Evolutionary conservation across 768 basidiomycete genomes (phyloP), one percentile per base, ranked within the genome.

Genomic region (Infundibulicybe gibba): DNA sequence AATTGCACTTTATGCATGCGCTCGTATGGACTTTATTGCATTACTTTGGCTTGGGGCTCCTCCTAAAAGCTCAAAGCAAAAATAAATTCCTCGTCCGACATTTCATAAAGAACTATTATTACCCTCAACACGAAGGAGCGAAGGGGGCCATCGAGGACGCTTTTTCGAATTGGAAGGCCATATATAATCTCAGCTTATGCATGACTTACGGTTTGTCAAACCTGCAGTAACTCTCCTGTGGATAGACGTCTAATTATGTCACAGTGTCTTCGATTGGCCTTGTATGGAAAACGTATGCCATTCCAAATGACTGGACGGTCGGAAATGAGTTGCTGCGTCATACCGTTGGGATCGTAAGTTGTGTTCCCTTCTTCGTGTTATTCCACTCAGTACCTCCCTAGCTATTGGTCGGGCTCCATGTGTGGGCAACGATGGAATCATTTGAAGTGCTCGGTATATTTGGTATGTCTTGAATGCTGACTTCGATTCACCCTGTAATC

Each of bases 391-490:
- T 33, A 44, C 39, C 15, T n/a, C 31, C 45, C 57, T 32, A 94
- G 92, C 66, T 90, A 12, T 72, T 98, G 40, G 79, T 98, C 41
- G 85, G 81, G 1, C 70, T 99, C 37, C 94, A 99, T 57, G 63
- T 90, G 32, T 99, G 97, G 97, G 84, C 92, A 0, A 86, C 91
- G 1, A 74, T 79, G 54, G 93, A 94, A 49, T 92, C 87, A 0
- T 97, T 83, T 65, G 90, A 97, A 60, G 97, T 92, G 15, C 78
- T 98, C 2, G 95, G 97, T 6, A 77, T 90, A 21, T 97, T 97
- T 59, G 97, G 91, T 90, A 55, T 42, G 76, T 53, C 6, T 15
- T 47, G 34, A 11, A 21, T 12, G 21, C 19, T 3, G 16, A 41
- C 5, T 14, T 13, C 42, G 43, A 32, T 43, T 41, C 14, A 19